These are phyloP conservation scores for Canavalia gladiata DNA, from an alignment of 306 rosid species.

Conservation along the genomic window DNA sequence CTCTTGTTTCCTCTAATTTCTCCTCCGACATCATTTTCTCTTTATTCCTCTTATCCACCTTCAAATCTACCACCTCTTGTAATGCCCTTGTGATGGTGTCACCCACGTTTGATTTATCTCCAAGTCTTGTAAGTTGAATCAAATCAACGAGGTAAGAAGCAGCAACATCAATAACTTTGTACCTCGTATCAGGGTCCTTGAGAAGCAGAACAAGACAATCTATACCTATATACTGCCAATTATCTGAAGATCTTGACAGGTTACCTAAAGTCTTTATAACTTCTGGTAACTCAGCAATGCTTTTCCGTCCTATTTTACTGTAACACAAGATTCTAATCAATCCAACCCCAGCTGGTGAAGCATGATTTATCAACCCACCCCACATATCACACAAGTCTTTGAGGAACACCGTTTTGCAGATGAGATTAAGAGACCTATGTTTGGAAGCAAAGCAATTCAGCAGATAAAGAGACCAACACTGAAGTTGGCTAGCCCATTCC, in stretches of 20 bases:
- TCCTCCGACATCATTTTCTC: conserved; percentile 53
- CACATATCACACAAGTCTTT: conserved; percentile 67
- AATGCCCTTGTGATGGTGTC: conserved; percentile 58
- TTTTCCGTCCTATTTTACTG: conserved; percentile 65
- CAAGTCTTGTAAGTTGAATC: conserved; percentile 67
- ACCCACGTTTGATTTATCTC: conserved; percentile 65
- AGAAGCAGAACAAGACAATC: conserved; percentile 83
- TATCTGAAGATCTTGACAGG: conserved; percentile 82
- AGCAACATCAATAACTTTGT: conserved; percentile 62
- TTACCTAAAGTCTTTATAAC: conserved; percentile 62
- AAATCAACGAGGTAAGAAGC: conserved; percentile 63
- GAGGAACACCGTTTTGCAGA: conserved; percentile 68
- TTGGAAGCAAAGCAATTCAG: conserved; percentile 84
- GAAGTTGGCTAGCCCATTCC: conserved; percentile 85
- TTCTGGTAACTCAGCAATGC: conserved; percentile 56
- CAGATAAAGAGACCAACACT: conserved; percentile 81
- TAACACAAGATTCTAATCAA: conserved; percentile 75
- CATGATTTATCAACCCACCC: conserved; percentile 79
- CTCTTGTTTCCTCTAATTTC: conserved; percentile 55
- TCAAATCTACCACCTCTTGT: conserved; percentile 51
- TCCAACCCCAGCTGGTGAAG: conserved; percentile 80
- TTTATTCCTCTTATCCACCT: conserved; percentile 52
- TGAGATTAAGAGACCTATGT: conserved; percentile 59
- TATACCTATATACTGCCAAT: conserved; percentile 88
- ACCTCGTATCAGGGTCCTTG: conserved; percentile 71